Evolutionary conservation across 768 basidiomycete genomes (phyloP).

Genomic region (Suillus fuscotomentosus): DNA sequence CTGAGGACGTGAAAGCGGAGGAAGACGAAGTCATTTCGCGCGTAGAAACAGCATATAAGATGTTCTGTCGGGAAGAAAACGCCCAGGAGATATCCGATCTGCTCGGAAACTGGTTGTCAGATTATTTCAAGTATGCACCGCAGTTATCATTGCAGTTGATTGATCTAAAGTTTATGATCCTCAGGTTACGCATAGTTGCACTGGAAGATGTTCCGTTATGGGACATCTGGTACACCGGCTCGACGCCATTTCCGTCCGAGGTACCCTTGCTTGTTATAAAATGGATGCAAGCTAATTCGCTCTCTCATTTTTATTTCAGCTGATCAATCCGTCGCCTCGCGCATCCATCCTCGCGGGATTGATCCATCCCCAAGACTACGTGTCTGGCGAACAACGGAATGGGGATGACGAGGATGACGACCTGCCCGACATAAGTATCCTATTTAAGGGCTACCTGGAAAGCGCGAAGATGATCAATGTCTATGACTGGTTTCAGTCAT

Average conservation of each 20-base stretch:
- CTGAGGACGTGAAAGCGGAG: conserved; percentile 27
- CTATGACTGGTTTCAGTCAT: conserved; percentile 87
- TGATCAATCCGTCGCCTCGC: conserved; percentile 70
- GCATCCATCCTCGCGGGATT: conserved; percentile 61
- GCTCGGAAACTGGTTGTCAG: conserved; percentile 49
- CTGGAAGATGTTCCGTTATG: conserved; percentile 56
- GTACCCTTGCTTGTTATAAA: conserved; percentile 30
- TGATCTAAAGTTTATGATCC: not conserved
- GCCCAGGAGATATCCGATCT: conserved; percentile 19
- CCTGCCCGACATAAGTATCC: conserved; percentile 72
- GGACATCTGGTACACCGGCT: conserved; percentile 74
- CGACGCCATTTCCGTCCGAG: conserved; percentile 64
- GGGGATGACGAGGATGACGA: conserved; percentile 23
- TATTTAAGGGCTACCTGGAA: conserved; percentile 75
- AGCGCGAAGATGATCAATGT: conserved; percentile 83
- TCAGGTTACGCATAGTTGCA: conserved; percentile 42
- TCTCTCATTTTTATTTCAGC: conserved; percentile 31
- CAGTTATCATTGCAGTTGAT: not conserved
- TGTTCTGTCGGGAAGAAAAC: conserved; percentile 19
- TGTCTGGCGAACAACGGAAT: conserved; percentile 1
- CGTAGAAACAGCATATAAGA: conserved; percentile 16
- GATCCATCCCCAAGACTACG: conserved; percentile 54
- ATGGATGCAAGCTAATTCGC: conserved; percentile 2
- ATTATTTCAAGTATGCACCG: conserved; percentile 47
- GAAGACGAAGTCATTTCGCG: conserved; percentile 34